phyloP scores from a whole-genome alignment of 495 filamentous ascomycete species.

The Podospora bellae-mahoneyi region DNA sequence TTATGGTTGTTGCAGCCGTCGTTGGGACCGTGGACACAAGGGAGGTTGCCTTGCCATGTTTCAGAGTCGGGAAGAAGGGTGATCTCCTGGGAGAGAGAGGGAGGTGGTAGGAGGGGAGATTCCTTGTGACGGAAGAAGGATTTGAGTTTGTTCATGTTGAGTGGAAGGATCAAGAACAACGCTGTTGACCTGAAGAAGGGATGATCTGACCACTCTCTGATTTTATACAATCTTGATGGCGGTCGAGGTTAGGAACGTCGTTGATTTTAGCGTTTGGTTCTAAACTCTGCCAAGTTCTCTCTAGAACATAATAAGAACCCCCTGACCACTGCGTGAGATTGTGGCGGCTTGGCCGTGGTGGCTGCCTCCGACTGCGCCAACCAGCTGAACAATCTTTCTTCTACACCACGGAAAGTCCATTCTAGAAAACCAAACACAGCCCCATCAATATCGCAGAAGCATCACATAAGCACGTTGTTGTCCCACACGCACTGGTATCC shows the following conservation, averaged over 20 bases:
- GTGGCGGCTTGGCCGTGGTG: neutral
- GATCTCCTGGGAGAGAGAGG: constrained; percentile 9
- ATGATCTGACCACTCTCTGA: neutral
- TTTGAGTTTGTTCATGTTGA: constrained; percentile 4
- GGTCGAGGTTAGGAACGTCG: neutral
- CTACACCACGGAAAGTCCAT: neutral
- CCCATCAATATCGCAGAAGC: neutral
- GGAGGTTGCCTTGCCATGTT: constrained; percentile 31
- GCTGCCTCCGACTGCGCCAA: neutral
- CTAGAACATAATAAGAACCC: neutral
- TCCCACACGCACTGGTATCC: neutral
- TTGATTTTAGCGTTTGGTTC: neutral
- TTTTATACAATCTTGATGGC: neutral
- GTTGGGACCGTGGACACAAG: constrained; percentile 28
- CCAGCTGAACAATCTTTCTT: neutral
- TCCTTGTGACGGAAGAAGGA: constrained; percentile 1
- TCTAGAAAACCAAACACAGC: neutral
- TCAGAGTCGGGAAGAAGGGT: neutral
- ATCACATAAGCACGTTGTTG: neutral
- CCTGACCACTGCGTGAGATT: neutral
- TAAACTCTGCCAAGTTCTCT: neutral
- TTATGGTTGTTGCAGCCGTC: constrained; percentile 34
- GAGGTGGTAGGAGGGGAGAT: neutral
- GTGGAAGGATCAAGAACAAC: neutral
- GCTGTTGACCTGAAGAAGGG: neutral